Evolutionary conservation across 2,329 filamentous ascomycete species (phyloP).

Genomic region (Sporothrix schenckii): DNA sequence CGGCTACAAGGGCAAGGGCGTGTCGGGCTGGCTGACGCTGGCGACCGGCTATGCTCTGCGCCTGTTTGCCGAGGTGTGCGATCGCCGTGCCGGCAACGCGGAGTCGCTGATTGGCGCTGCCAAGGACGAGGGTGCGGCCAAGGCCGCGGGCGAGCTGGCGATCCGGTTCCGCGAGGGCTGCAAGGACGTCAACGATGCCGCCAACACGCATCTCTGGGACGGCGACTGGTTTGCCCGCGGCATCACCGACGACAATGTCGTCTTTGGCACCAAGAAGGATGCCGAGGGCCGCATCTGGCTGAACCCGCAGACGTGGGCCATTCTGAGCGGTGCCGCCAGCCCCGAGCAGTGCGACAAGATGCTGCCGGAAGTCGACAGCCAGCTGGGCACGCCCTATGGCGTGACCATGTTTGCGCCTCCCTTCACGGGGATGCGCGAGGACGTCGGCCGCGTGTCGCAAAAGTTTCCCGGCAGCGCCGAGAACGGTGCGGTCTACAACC

Average conservation of each 20-base stretch:
- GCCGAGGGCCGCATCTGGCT: conserved; percentile 61
- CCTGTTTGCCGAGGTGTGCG: conserved; percentile 58
- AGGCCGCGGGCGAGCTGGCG: conserved; percentile 41
- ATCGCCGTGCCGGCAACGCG: conserved; percentile 45
- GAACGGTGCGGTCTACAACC: conserved; percentile 62
- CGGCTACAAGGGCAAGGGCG: conserved; percentile 60
- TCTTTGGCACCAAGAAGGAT: conserved; percentile 56
- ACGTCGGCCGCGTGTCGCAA: conserved; percentile 61
- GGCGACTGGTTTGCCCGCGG: conserved; percentile 61
- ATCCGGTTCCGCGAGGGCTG: conserved; percentile 51
- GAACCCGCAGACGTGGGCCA: conserved; percentile 60
- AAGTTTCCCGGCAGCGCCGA: conserved; percentile 62
- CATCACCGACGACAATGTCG: conserved; percentile 59
- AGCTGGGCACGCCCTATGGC: conserved; percentile 58
- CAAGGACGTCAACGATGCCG: conserved; percentile 52
- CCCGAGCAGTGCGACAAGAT: conserved; percentile 50
- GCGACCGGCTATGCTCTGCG: conserved; percentile 58
- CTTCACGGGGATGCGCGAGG: conserved; percentile 59
- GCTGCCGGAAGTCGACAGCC: conserved; percentile 53
- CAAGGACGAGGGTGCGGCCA: neutral
- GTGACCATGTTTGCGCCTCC: conserved; percentile 60
- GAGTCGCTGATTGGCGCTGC: conserved; percentile 35
- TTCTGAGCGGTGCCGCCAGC: conserved; percentile 56
- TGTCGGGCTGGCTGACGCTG: conserved; percentile 62
- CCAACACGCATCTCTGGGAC: conserved; percentile 58